phyloP scores from a whole-genome alignment of 2,329 filamentous ascomycete species.

The Nannizzia gypsea region DNA sequence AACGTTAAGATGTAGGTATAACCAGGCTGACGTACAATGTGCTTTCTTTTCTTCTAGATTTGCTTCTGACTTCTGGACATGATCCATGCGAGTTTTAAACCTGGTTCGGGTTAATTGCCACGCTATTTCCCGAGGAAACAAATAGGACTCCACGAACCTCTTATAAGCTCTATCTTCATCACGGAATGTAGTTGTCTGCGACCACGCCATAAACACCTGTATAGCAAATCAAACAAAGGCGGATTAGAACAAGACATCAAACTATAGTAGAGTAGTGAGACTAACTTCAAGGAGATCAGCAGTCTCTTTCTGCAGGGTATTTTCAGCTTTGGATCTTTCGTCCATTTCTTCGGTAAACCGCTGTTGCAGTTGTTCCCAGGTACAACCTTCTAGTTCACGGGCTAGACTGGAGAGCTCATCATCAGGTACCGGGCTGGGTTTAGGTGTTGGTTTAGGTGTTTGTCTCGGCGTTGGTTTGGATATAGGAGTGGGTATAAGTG shows the following conservation, averaged over 20 bases:
- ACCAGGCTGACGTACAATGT: slow-evolving; percentile 53
- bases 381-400: slow-evolving; percentile 43
- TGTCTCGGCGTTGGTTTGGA: not conserved
- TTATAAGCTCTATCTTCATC: slow-evolving; percentile 69
- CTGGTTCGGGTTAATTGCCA: slow-evolving; percentile 22
- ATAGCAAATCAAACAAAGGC: not conserved
- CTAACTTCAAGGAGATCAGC: slow-evolving; percentile 49
- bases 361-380: slow-evolving; percentile 66
- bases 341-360: slow-evolving; percentile 56
- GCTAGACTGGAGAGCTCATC: not conserved
- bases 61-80: slow-evolving; percentile 62
- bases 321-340: slow-evolving; percentile 52
- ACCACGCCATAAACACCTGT: slow-evolving; percentile 73
- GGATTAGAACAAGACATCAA: not conserved
- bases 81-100: slow-evolving; percentile 64
- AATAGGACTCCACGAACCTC: slow-evolving; percentile 40
- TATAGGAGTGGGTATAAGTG: not conserved
- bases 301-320: slow-evolving; percentile 55
- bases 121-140: not conserved
- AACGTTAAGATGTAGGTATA: not conserved
- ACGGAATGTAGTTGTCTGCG: slow-evolving; percentile 55
- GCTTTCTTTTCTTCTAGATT: slow-evolving; percentile 61
- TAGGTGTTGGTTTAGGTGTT: not conserved
- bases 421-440: not conserved
- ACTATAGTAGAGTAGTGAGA: slow-evolving; percentile 18